Base-by-base conservation (phyloP, 257 asterid genomes). In the Dorcoceras hygrometricum region DNA sequence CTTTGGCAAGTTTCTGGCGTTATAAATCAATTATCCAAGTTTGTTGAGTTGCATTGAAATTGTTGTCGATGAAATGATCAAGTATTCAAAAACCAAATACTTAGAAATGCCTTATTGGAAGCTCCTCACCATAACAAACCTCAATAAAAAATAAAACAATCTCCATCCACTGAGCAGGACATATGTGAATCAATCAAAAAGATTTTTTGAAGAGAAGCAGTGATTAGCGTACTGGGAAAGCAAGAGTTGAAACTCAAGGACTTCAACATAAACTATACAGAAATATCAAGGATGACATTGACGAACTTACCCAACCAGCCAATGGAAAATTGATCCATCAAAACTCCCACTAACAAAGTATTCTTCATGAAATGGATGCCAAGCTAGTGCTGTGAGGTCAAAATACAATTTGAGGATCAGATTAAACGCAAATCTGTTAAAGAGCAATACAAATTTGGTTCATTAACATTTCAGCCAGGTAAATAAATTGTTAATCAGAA, bases 331-430 rank as follows among this genome's bases (percentile, higher is more conserved):
- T 73, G 99, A 88, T 82, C 99, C 99, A 24, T 94, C 99, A 65
- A 58, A 88, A 80, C 99, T 94, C 79, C 99, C 99, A 71, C 99
- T 94, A 65, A 88, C 99, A 75, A 94, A 94, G 82, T 88, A 94
- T 53, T 94, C 99, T 76, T 94, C 99, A 65, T 94, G 95, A 77
- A 90, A 94, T 53, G 99, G 99, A 81, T 94, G 99, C 99, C 99
- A 94, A 69, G 99, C 95, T 92, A 94, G 77, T 61, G 95, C 97
- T 92, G 67, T 63, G 67, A 76, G 43, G 36, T 64, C 24, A 69
- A 75, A 73, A 70, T 22, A 69, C 18, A 58, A 61, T 75, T 27
- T 24, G 56, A 62, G 65, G 22, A 70, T 54, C 34, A 82, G 78
- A 43, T 9, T 29, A 29, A 29, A 29, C 34, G 9, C 8, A 34